Conservation (phyloP, 2,329 filamentous ascomycete species). For the Aspergillus pseudonomiae region DNA sequence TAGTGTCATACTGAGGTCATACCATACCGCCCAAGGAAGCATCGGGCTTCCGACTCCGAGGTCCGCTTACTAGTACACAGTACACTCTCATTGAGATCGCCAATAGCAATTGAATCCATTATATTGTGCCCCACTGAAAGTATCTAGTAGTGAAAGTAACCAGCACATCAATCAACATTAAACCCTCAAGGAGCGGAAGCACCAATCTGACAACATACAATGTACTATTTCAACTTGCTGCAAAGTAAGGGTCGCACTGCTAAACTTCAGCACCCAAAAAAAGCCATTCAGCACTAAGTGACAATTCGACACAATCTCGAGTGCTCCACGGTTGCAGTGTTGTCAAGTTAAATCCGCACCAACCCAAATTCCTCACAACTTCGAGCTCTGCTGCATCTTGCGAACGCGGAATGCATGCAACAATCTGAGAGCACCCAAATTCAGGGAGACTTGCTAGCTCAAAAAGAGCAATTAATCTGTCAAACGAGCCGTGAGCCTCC, state of each 20-base stretch:
- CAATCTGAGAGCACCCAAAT: conserved; percentile 74
- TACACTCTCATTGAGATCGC: neutral
- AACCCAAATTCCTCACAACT: conserved; percentile 78
- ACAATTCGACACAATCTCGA: conserved; percentile 56
- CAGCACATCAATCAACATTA: neutral
- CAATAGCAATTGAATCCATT: neutral
- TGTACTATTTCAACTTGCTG: neutral
- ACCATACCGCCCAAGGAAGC: neutral
- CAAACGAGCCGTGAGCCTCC: neutral
- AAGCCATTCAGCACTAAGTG: conserved; percentile 77
- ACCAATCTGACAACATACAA: neutral
- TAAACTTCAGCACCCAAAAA: conserved; percentile 88
- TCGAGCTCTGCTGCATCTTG: conserved; percentile 65
- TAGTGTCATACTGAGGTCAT: conserved; percentile 15
- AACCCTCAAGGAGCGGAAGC: neutral
- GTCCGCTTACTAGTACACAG: neutral
- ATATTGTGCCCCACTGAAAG: neutral
- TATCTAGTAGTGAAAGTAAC: neutral
- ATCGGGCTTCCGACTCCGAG: neutral
- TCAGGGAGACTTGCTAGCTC: conserved; percentile 76
- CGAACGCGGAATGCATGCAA: conserved; percentile 78
- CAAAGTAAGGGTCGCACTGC: neutral
- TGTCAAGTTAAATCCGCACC: conserved; percentile 86
- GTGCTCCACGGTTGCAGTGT: conserved; percentile 74
- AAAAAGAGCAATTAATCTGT: conserved; percentile 82